phyloP scores from a whole-genome alignment of 257 asterid genomes.

The Ligustrum vulgare region DNA sequence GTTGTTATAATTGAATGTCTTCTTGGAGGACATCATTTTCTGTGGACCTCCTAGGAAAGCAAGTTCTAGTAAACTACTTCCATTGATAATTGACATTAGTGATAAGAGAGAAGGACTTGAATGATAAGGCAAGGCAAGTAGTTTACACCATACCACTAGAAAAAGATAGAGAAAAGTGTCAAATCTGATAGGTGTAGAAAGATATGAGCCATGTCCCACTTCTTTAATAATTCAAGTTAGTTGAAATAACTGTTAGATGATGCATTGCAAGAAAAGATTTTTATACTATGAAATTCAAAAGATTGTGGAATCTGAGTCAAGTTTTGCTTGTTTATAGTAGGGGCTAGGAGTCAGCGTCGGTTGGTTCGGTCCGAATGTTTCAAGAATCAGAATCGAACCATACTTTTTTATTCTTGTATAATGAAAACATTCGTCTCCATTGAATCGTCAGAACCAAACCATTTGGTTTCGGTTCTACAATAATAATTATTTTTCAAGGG shows the following conservation, averaged over 20 bases:
- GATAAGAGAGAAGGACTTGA: constrained; percentile 1
- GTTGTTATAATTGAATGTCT: neutral
- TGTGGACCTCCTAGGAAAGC: neutral
- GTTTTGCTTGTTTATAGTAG: neutral
- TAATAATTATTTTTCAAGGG: no score
- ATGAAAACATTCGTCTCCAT: no score
- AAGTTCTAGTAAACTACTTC: neutral
- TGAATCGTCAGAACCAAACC: no score
- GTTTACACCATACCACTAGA: neutral
- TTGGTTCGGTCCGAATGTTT: no score
- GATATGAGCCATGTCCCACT: neutral
- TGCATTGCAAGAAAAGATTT: neutral
- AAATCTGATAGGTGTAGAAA: neutral
- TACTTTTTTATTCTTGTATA: no score
- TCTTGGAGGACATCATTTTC: neutral
- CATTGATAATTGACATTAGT: neutral
- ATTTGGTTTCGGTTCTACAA: no score
- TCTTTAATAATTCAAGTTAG: constrained; percentile 3
- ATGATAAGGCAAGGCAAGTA: neutral
- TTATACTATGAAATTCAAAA: neutral
- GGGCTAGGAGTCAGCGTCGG: no score
- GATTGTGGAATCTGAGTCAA: neutral
- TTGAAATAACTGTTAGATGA: neutral
- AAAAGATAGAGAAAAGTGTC: neutral
- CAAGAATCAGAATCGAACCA: no score